phyloP scores from a whole-genome alignment of 345 rosid genomes.

The Nasturtium officinale region DNA sequence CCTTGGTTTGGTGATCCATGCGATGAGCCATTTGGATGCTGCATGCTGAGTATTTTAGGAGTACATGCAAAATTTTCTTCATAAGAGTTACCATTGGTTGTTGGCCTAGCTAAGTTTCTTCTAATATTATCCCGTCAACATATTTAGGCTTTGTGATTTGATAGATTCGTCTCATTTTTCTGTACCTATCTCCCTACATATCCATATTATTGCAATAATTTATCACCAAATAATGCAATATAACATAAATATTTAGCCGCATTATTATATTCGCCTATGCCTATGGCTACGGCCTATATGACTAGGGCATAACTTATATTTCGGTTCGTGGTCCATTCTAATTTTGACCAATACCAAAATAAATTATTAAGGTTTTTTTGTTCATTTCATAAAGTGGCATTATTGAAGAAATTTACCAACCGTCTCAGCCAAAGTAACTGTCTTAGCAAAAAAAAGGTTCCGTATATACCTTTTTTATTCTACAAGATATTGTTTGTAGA shows the following conservation, averaged over 20 bases:
- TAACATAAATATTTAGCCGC: not conserved
- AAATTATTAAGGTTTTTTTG: not conserved
- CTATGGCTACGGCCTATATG: constrained; percentile 11
- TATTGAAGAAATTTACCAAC: not conserved
- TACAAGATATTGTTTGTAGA: not conserved
- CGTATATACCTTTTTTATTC: no score
- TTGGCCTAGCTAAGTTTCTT: constrained; percentile 19
- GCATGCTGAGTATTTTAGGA: not conserved
- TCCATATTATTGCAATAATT: constrained; percentile 25
- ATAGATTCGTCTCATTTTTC: constrained; percentile 22
- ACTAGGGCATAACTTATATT: constrained; percentile 5
- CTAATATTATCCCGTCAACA: not conserved
- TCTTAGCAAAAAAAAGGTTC: not conserved
- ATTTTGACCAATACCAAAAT: not conserved
- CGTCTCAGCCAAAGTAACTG: not conserved
- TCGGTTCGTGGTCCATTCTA: constrained; percentile 2
- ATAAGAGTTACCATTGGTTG: constrained; percentile 9
- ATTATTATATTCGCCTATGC: not conserved
- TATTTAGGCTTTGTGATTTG: constrained; percentile 29
- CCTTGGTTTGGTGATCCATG: not conserved
- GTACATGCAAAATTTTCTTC: constrained; percentile 9
- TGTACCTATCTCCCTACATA: constrained; percentile 21
- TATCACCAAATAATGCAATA: constrained; percentile 33
- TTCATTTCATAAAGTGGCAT: not conserved
- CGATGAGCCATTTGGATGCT: constrained; percentile 22